Evolutionary conservation across 352 stramenopile genomes (phyloP), one percentile per base, ranked within the genome.

Genomic region (Pythium phragmiticola): DNA sequence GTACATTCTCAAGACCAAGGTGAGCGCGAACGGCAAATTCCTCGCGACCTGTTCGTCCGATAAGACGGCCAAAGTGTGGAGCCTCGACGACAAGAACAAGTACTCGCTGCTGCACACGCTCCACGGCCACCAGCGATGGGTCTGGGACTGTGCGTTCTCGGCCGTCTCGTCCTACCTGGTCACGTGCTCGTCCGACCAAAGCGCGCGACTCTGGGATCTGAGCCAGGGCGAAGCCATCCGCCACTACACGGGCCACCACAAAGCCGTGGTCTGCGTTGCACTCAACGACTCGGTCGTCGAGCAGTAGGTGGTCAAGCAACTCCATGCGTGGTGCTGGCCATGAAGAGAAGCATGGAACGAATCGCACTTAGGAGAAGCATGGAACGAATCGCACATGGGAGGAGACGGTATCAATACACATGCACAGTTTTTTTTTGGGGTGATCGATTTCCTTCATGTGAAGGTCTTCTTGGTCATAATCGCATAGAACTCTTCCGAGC

Each of bases 401-500:
- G 17, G 23, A 50, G 45, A 50, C 9, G n/a, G 45, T 68, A 63
- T 60, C 54, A 45, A 67, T 60, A 57, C 68, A 65, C 64, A 67
- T 52, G 46, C 51, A 65, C 45, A 53, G 4, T 36, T 57, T 46
- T 57, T 46, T 23, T 34, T 62, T 23, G 26, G 54, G 23, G 17
- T 17, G 14, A 14, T 30, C 26, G 26, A 30, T 3, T 30, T 30
- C 17, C 6, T 54, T 77, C 76, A 92, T 68, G 84, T 92, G 61
- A 90, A 92, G 7, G 84, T 92, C 68, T 90, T 97, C 77, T 99
- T 99, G 63, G 97, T 99, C 97, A 99, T 99, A 72, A 99, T 99
- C 51, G 89, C 76, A 57, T 98, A 94, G 73, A 99, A 99, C 67
- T 99, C 97, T 56, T 99, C 94, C 58, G 96, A 81, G 63, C 95